These are phyloP conservation scores for Zizania palustris DNA, from an alignment of 202 grass and related monocot species.

Conservation along the genomic window DNA sequence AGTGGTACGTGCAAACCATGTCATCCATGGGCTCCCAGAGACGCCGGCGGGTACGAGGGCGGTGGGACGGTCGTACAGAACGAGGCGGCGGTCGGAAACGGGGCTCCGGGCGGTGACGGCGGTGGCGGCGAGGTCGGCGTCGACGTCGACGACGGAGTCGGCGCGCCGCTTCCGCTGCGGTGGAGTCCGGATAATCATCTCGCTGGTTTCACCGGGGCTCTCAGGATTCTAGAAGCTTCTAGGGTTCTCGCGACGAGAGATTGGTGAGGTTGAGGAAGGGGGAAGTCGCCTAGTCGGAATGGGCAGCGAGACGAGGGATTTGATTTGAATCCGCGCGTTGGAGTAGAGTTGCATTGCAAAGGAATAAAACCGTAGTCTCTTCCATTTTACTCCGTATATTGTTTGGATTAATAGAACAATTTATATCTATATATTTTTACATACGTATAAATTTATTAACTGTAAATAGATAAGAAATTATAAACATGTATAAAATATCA, in stretches of 20 bases:
- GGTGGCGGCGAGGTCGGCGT: constrained; percentile 35
- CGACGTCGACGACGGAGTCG: constrained; percentile 34
- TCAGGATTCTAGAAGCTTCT: constrained; percentile 44
- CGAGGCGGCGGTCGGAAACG: constrained; percentile 81
- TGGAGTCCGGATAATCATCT: constrained; percentile 84
- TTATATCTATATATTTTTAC: too few species aligned
- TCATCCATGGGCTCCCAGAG: constrained; percentile 51
- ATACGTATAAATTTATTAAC: too few species aligned
- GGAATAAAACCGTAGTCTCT: too few species aligned
- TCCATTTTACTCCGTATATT: too few species aligned
- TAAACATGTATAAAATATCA: too few species aligned
- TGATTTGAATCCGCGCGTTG: constrained; percentile 37
- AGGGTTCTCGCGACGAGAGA: constrained; percentile 46
- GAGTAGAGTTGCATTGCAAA: too few species aligned
- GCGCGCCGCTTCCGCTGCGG: constrained; percentile 67
- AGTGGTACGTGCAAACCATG: constrained; percentile 93
- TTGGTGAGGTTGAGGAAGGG: not conserved
- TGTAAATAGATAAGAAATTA: too few species aligned
- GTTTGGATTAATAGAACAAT: too few species aligned
- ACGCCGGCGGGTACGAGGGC: constrained; percentile 47
- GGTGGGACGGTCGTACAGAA: constrained; percentile 57
- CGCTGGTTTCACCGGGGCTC: constrained; percentile 1
- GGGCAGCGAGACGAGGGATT: not conserved
- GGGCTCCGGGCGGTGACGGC: constrained; percentile 46
- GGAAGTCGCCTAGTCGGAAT: not conserved